Conservation (phyloP, 2,329 filamentous ascomycete genomes). For the Sordariomycetes sp. region DNA sequence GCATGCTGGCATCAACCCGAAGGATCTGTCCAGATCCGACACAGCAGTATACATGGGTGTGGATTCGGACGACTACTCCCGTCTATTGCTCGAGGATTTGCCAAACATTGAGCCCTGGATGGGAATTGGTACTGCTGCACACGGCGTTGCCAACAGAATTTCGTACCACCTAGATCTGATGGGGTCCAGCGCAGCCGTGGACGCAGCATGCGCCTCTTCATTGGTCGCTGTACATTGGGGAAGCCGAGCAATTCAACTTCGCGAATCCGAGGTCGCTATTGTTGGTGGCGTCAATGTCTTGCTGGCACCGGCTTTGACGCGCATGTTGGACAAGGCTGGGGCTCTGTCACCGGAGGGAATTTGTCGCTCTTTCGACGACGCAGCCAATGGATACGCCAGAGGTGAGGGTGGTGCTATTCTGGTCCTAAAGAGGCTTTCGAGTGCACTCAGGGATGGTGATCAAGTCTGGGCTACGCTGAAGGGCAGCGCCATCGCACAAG, state of each 20-base stretch:
- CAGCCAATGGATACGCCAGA: conserved; percentile 48
- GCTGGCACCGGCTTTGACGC: conserved; percentile 6
- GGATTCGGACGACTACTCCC: conserved; percentile 3
- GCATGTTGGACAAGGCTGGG: conserved; percentile 4
- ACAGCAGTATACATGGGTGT: conserved; percentile 5
- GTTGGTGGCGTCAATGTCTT: conserved; percentile 29
- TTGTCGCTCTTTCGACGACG: conserved; percentile 16
- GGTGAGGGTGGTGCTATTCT: conserved; percentile 53
- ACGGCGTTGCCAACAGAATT: conserved; percentile 24
- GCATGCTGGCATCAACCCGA: conserved; percentile 39
- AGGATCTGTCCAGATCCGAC: not conserved
- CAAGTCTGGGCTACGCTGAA: conserved; percentile 20
- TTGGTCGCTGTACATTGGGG: conserved; percentile 17
- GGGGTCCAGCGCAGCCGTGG: conserved; percentile 20
- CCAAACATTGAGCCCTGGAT: conserved; percentile 9
- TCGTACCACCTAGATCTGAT: conserved; percentile 25
- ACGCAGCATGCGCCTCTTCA: conserved; percentile 28
- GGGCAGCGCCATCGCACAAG: conserved; percentile 18
- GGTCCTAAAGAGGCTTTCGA: conserved; percentile 46
- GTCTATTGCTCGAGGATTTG: conserved; percentile 1
- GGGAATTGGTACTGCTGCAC: conserved; percentile 17
- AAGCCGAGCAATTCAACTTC: conserved; percentile 24
- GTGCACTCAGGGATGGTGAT: conserved; percentile 48
- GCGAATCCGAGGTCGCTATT: conserved; percentile 34
- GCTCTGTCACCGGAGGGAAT: conserved; percentile 4